Conservation (phyloP, 805 yeast species). For the Dipodascus albidus region DNA sequence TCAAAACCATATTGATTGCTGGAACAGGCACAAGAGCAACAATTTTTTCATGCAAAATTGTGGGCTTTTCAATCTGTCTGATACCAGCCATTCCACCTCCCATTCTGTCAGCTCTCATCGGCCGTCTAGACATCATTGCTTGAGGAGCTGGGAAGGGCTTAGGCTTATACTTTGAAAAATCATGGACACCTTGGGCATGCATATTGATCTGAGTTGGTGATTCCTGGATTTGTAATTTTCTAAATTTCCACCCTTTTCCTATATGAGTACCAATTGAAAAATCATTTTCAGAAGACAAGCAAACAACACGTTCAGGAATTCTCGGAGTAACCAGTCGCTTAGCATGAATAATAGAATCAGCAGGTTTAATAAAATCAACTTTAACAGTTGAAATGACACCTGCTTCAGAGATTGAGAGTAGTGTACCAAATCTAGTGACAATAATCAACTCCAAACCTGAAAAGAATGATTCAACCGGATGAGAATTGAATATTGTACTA, state of each 20-base stretch:
- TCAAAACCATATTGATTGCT: conserved; percentile 18
- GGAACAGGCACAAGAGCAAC: conserved; percentile 14
- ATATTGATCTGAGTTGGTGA: conserved; percentile 5
- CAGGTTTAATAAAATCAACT: not conserved
- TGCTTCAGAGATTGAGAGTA: conserved; percentile 2
- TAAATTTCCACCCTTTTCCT: conserved; percentile 53
- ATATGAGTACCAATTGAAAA: conserved; percentile 48
- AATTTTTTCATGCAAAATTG: conserved; percentile 2
- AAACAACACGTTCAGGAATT: conserved; percentile 60
- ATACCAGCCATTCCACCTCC: not conserved
- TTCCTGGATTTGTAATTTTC: conserved; percentile 38
- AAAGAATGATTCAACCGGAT: conserved; percentile 8
- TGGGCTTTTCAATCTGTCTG: not conserved
- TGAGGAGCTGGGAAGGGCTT: not conserved
- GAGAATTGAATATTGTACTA: conserved; percentile 1
- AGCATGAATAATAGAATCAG: conserved; percentile 23
- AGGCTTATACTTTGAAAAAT: not conserved
- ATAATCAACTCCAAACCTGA: conserved; percentile 13
- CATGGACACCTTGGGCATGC: not conserved
- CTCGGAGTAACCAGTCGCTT: conserved; percentile 56
- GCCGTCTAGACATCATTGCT: not conserved
- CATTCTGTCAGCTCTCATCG: not conserved
- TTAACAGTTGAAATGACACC: conserved; percentile 6
- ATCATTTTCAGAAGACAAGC: conserved; percentile 37
- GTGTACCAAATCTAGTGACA: conserved; percentile 12